Evolutionary conservation across 331 rosid species (phyloP).

Genomic region (Cucumis variabilis): DNA sequence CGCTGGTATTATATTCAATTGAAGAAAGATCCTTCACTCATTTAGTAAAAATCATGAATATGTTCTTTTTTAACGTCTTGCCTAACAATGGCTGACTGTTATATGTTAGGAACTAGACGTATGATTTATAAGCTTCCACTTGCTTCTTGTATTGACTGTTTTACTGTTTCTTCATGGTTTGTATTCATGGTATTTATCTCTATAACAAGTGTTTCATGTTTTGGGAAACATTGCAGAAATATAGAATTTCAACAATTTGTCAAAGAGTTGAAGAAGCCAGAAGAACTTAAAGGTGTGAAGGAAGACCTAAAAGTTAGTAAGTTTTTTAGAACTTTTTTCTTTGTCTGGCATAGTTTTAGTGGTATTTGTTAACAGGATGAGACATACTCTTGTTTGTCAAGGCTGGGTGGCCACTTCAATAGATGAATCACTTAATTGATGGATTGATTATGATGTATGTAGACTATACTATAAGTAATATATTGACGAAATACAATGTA

Average conservation of each 20-base stretch:
- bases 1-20: background rate
- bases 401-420: constrained; percentile 75
- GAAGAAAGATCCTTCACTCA: background rate
- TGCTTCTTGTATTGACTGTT: constrained; percentile 1
- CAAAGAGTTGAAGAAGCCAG: constrained; percentile 81
- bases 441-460: too few relatives aligned
- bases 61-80: background rate
- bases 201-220: background rate
- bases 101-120: background rate
- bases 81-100: background rate
- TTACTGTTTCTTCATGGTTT: background rate
- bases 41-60: background rate
- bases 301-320: constrained; percentile 80
- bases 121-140: constrained; percentile 4
- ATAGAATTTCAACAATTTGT: constrained; percentile 77
- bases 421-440: too few relatives aligned
- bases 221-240: constrained; percentile 49
- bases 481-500: too few relatives aligned
- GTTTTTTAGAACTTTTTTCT: constrained; percentile 28
- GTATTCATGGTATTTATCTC: background rate
- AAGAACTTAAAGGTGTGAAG: constrained; percentile 67
- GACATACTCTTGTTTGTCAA: constrained; percentile 99
- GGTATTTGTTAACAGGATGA: constrained; percentile 63
- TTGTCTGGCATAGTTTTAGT: constrained; percentile 1
- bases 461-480: too few relatives aligned